Evolutionary conservation across 169 alveolate species (phyloP).

Genomic region (Plasmodium chabaudi): DNA sequence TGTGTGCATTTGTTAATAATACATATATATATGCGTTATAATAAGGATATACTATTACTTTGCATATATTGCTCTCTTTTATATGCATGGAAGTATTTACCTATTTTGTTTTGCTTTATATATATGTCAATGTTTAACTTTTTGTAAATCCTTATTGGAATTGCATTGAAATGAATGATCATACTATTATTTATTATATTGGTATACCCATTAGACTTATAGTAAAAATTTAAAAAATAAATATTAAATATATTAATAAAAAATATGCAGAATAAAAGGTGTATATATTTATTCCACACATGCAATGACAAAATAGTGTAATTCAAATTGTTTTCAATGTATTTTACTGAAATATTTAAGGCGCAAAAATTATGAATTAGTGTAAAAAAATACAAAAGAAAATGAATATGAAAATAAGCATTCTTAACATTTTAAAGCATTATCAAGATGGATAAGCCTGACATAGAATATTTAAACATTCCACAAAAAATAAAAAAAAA

Average conservation of each 20-base stretch:
- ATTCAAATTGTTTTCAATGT: not conserved
- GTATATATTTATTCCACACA: not conserved
- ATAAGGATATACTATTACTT: no score
- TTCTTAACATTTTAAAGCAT: not conserved
- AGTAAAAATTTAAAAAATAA: not conserved
- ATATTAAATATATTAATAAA: not conserved
- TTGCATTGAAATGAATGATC: no score
- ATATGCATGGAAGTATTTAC: no score
- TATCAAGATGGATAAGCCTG: constrained; percentile 53
- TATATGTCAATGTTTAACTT: no score
- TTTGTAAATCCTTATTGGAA: no score
- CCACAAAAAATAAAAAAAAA: constrained; percentile 32
- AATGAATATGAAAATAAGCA: not conserved
- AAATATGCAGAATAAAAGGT: constrained; percentile 3
- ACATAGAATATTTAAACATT: constrained; percentile 57
- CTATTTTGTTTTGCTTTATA: no score
- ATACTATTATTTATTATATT: no score
- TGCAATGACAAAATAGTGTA: not conserved
- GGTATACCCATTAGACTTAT: no score
- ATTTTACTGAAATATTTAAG: not conserved
- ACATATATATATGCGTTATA: no score
- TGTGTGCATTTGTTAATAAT: no score
- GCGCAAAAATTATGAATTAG: not conserved
- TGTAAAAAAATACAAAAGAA: not conserved
- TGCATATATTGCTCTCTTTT: no score